Conservation (phyloP, 2,329 filamentous ascomycete species). For the Didymella segeticola region DNA sequence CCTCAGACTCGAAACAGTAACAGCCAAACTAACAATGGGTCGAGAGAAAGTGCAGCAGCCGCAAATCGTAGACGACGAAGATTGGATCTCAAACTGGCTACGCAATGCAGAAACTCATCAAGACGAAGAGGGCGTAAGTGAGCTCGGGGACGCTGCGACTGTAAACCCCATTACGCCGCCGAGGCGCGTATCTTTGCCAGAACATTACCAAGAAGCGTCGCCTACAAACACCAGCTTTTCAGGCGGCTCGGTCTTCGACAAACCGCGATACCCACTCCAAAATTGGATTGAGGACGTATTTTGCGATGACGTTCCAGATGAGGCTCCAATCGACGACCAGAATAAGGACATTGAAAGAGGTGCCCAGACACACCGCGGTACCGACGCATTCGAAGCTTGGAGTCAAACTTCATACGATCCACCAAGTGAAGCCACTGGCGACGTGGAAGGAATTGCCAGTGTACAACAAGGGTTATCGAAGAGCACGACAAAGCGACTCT, state of each 20-base stretch:
- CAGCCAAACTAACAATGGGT: neutral
- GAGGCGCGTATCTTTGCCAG: neutral
- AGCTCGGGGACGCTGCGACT: neutral
- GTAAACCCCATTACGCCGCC: neutral
- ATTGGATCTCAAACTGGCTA: constrained; percentile 3
- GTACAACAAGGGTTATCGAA: neutral
- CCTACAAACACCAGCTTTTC: constrained; percentile 9
- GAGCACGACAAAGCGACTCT: neutral
- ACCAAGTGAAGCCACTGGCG: neutral
- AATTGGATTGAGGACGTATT: neutral
- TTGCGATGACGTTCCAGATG: neutral
- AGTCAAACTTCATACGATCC: neutral
- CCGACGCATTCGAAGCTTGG: neutral
- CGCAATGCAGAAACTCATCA: neutral
- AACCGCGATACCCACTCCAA: neutral
- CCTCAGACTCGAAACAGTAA: neutral
- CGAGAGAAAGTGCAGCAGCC: neutral
- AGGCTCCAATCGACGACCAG: neutral
- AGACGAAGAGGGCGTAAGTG: neutral
- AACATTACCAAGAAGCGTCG: neutral
- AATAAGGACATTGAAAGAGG: neutral
- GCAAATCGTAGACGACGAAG: neutral
- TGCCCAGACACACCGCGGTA: neutral
- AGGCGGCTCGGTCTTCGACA: neutral
- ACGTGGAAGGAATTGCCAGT: neutral